Base-by-base conservation (phyloP, 805 yeast species). In the Teunomyces gatunensis region DNA sequence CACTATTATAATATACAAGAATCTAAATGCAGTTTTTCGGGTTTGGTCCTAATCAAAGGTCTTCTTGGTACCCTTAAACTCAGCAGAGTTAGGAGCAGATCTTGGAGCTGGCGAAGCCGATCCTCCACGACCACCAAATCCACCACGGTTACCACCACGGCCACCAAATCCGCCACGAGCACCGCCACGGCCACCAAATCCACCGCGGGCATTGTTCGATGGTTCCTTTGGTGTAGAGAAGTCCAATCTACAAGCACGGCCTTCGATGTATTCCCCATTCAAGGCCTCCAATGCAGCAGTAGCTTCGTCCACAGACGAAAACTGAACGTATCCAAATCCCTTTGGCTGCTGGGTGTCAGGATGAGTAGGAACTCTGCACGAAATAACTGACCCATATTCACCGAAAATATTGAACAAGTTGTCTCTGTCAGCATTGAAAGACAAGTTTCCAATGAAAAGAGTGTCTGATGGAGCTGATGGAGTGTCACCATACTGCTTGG, bases 271-370 rank as follows among this genome's bases (percentile, higher is more conserved):
- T 70, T 85, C 86, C 67, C 98, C 98, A 69, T 89, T 87, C 73
- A 90, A 71, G 48, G 87, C 91, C 55, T 85, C 89, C 54, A 87
- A 74, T 47, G 98, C 98, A 52, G 84, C 80, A 71, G 85, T 81
- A 59, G 99, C 97, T 69, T 89, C 96, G 39, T 91, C 98, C 55
- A 87, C 77, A 49, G 85, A 78, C 40, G 87, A 77, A 67, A 81
- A 92, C 76, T 94, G 98, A 49, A 92, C 97, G 73, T 94, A 94
- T 57, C 98, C 99, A 75, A 94, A 94, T 59, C 99, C 99, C 83
- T 94, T 94, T 71, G 96, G 96, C 77, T 92, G 97, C 71, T 90
- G 96, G 56, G 98, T 91, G 71, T 92, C 98, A 64, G 97, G 97
- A 76, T 94, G 95, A 39, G 98, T 92, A 71, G 99, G 99, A 58